phyloP scores from a whole-genome alignment of 2,329 filamentous ascomycete genomes.

The Sclerotinia sclerotiorum region DNA sequence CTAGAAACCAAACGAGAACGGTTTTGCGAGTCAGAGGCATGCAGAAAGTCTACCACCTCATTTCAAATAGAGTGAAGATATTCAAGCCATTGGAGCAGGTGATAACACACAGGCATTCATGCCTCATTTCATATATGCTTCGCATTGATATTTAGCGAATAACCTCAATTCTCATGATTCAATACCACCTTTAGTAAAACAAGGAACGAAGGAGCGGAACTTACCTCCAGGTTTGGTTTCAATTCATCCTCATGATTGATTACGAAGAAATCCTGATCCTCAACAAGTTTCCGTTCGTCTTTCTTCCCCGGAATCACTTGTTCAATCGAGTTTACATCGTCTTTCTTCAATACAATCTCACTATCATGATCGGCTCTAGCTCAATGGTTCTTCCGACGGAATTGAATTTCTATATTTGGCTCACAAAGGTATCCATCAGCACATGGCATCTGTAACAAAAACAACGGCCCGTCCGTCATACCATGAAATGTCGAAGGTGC shows the following conservation, averaged over 20 bases:
- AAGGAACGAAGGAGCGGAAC: background rate
- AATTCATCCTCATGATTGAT: background rate
- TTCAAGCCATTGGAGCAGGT: background rate
- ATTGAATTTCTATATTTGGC: constrained; percentile 10
- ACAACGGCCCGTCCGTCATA: background rate
- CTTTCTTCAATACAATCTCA: background rate
- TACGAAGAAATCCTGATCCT: background rate
- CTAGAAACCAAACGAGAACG: background rate
- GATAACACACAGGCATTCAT: background rate
- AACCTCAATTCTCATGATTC: background rate
- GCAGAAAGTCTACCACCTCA: background rate
- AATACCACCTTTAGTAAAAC: background rate
- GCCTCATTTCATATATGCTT: background rate
- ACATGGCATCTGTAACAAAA: background rate
- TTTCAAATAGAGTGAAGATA: constrained; percentile 1
- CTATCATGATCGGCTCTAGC: background rate
- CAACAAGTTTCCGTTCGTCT: background rate
- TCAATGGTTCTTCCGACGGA: background rate
- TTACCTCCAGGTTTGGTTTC: background rate
- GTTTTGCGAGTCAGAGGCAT: constrained; percentile 2
- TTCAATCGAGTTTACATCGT: background rate
- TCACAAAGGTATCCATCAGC: background rate
- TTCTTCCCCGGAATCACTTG: background rate
- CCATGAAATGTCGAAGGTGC: constrained; percentile 1
- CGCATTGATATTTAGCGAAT: background rate